Conservation (phyloP, 1,139 yeast genomes). For the Hanseniaspora gamundiae region DNA sequence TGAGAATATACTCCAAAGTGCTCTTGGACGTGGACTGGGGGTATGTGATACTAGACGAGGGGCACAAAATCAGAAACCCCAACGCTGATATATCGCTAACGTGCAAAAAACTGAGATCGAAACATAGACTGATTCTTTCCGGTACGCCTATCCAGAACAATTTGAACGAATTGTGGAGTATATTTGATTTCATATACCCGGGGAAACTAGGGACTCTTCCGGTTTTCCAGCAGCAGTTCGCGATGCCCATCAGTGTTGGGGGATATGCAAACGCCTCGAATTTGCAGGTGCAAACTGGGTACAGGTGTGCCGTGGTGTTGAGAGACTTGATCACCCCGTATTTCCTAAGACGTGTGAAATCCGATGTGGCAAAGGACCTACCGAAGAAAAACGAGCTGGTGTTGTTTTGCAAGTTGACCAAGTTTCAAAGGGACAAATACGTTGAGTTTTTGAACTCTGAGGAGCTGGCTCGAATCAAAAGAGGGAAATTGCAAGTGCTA, state of each 20-base stretch:
- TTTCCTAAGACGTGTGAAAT: constrained; percentile 70
- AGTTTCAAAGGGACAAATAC: constrained; percentile 62
- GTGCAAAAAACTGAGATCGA: constrained; percentile 72
- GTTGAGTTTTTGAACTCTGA: constrained; percentile 62
- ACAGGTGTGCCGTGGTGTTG: constrained; percentile 85
- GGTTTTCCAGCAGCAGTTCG: constrained; percentile 83
- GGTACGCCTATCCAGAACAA: constrained; percentile 97
- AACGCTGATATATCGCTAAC: constrained; percentile 78
- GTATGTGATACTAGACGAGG: constrained; percentile 86
- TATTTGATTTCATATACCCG: constrained; percentile 90
- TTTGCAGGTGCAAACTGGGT: constrained; percentile 92
- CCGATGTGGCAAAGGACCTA: constrained; percentile 92
- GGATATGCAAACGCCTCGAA: constrained; percentile 97
- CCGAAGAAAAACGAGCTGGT: constrained; percentile 94
- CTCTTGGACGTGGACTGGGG: constrained; percentile 75
- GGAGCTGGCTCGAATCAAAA: constrained; percentile 58
- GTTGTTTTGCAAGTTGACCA: constrained; percentile 74
- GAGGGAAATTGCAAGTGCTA: constrained; percentile 69
- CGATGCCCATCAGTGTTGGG: constrained; percentile 90
- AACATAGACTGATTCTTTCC: constrained; percentile 72
- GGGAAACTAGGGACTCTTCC: constrained; percentile 92
- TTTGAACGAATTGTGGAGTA: constrained; percentile 81
- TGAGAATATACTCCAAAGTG: constrained; percentile 60
- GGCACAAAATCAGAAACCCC: constrained; percentile 93
- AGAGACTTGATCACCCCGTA: constrained; percentile 87